Percentiles rank a stretch among this genome's conserved stretches.
Evolutionary conservation across 805 yeast genomes (phyloP).

Genomic region (Lachancea quebecensis): DNA sequence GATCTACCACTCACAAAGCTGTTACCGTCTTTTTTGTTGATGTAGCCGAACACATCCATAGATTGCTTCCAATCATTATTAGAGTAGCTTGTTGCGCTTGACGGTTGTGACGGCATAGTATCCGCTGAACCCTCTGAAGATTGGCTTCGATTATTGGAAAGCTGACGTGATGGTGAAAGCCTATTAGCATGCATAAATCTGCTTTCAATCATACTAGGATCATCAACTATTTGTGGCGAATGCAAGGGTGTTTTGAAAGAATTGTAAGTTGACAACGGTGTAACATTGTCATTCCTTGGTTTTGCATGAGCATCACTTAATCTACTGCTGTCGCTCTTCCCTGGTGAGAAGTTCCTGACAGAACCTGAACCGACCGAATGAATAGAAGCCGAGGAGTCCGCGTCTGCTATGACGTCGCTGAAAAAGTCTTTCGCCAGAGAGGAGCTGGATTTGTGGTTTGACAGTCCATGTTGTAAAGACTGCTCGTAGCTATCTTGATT

Average conservation of each 20-base stretch:
- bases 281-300: constrained; percentile 7
- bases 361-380: too few relatives aligned
- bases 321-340: too few relatives aligned
- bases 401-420: background rate
- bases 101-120: constrained; percentile 18
- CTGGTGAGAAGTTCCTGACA: too few relatives aligned
- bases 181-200: background rate
- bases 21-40: background rate
- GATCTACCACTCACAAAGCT: background rate
- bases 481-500: too few relatives aligned
- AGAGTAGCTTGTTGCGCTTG: constrained; percentile 17
- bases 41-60: background rate
- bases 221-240: background rate
- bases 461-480: background rate
- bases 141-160: constrained; percentile 24
- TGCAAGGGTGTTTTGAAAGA: constrained; percentile 5
- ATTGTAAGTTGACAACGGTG: constrained; percentile 7
- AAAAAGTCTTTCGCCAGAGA: constrained; percentile 1
- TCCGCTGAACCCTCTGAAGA: constrained; percentile 24
- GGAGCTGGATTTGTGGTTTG: background rate
- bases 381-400: too few relatives aligned
- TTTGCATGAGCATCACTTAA: too few relatives aligned
- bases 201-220: background rate
- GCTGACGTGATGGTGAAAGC: constrained; percentile 17
- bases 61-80: background rate